Evolutionary conservation across 805 yeast species (phyloP), one percentile per base, ranked within the genome.

Genomic region (Candida morakotiae): DNA sequence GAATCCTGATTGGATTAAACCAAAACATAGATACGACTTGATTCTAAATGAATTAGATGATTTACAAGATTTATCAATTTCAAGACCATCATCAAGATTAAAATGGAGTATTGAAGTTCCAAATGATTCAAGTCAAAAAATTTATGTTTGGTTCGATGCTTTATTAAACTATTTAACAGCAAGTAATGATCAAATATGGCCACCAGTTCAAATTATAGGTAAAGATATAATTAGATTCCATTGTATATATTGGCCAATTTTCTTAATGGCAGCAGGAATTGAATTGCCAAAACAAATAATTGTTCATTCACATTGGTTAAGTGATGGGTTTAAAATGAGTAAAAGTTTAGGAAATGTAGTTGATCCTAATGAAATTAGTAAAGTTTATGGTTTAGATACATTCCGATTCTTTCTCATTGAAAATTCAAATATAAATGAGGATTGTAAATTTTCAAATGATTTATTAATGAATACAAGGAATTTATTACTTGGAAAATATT

Each of bases 141-240:
- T 93, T 37, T 93, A 93, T 52, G 98, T 93, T 11, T 93, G 98
- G 98, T 82, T 93, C 42, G 98, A 93, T 62, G 98, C 98, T 0
- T 67, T 93, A 31, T 70, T 83, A 30, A 93, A 88, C 57, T 93
- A 93, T 53, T 38, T 87, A 4, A 85, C 97, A 1, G n/a, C 34
- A 13, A 17, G n/a, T 10, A 31, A 18, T 7, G 20, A 27, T 5
- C 59, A 59, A 20, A 53, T 59, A 11, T 80, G 84, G 84, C 85
- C 84, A 1, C 82, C 87, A 0, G 78, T 81, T 0, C 97, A 93
- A 56, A 64, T 93, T 2, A 76, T 93, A 22, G 98, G 98, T 1
- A 93, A 93, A 51, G 98, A 93, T 55, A 93, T 93, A 34, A 69
- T 77, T 31, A 69, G 87, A 46, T 93, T 93, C 58, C 98, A 93